Conservation (phyloP, 2,329 filamentous ascomycete species). For the Aspergillus texensis region DNA sequence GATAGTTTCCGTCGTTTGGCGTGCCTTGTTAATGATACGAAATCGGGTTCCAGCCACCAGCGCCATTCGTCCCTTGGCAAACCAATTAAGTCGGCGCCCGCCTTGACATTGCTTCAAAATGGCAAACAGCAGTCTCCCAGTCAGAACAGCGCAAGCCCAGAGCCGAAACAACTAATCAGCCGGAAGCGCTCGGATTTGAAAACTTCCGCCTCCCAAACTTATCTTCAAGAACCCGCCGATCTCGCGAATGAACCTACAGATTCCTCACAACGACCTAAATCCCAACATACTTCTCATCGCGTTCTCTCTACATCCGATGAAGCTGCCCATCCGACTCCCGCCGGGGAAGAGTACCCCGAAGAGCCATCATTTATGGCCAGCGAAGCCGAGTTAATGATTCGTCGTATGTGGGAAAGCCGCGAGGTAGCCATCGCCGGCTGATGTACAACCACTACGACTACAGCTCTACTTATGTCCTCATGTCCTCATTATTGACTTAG, state of each 20-base stretch:
- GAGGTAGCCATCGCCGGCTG: slow-evolving; percentile 42
- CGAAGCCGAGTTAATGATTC: slow-evolving; percentile 44
- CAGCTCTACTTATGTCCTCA: background rate
- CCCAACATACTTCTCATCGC: slow-evolving; percentile 37
- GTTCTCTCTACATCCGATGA: slow-evolving; percentile 41
- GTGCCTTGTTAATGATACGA: slow-evolving; percentile 28
- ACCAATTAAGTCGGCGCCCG: slow-evolving; percentile 39
- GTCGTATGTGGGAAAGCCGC: slow-evolving; percentile 48
- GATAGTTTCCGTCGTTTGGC: slow-evolving; percentile 46
- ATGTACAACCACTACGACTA: slow-evolving; percentile 11
- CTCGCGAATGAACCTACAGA: slow-evolving; percentile 32
- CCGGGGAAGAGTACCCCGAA: slow-evolving; percentile 27
- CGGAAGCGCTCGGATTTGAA: slow-evolving; percentile 27
- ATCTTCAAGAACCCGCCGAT: slow-evolving; percentile 38
- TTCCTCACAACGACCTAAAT: slow-evolving; percentile 22
- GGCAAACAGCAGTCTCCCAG: slow-evolving; percentile 23
- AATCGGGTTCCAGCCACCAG: slow-evolving; percentile 13
- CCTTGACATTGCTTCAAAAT: slow-evolving; percentile 34
- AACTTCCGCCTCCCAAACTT: slow-evolving; percentile 30
- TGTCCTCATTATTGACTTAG: slow-evolving; percentile 4
- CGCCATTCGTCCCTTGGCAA: slow-evolving; percentile 31
- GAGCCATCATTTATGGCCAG: slow-evolving; percentile 27
- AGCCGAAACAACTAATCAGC: slow-evolving; percentile 26
- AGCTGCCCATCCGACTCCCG: slow-evolving; percentile 20
- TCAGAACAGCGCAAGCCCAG: slow-evolving; percentile 24